These are phyloP conservation scores for Suhomyces ambrosiae DNA, from an alignment of 1,139 yeast genomes.

Conservation along the genomic window DNA sequence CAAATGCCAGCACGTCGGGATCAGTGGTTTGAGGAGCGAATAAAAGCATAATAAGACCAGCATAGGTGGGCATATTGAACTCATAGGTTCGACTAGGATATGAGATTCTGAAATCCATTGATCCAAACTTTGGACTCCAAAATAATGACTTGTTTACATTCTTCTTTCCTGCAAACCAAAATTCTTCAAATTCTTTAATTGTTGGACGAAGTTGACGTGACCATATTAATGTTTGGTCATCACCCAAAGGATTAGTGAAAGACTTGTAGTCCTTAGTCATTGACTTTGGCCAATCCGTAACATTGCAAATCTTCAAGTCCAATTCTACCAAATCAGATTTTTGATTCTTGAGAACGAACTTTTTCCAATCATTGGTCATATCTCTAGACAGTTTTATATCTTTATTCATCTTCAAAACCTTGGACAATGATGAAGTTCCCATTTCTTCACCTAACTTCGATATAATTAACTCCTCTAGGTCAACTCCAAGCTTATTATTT, in stretches of 20 bases:
- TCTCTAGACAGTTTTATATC: slow-evolving; percentile 75
- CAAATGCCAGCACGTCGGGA: slow-evolving; percentile 48
- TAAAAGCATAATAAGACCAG: slow-evolving; percentile 73
- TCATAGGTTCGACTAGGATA: slow-evolving; percentile 74
- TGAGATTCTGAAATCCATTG: slow-evolving; percentile 71
- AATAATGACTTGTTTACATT: slow-evolving; percentile 74
- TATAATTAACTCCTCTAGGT: slow-evolving; percentile 71
- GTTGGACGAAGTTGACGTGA: slow-evolving; percentile 42
- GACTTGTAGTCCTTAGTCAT: slow-evolving; percentile 60
- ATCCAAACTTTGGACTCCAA: slow-evolving; percentile 87
- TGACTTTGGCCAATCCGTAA: slow-evolving; percentile 52
- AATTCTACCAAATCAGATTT: slow-evolving; percentile 25
- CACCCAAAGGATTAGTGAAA: slow-evolving; percentile 35
- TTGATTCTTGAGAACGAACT: slow-evolving; percentile 23
- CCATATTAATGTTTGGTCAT: slow-evolving; percentile 53
- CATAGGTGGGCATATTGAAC: slow-evolving; percentile 76
- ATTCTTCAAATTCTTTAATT: slow-evolving; percentile 44
- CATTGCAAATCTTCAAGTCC: slow-evolving; percentile 58
- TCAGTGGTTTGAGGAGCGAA: slow-evolving; percentile 61
- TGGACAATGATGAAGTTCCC: slow-evolving; percentile 78
- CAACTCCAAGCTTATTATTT: slow-evolving; percentile 41
- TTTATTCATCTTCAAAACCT: slow-evolving; percentile 85
- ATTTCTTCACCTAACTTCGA: slow-evolving; percentile 73
- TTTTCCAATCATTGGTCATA: slow-evolving; percentile 55
- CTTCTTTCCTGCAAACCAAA: slow-evolving; percentile 51